Base-by-base conservation (phyloP, 352 stramenopile species). In the Halophytophthora polymorphica region DNA sequence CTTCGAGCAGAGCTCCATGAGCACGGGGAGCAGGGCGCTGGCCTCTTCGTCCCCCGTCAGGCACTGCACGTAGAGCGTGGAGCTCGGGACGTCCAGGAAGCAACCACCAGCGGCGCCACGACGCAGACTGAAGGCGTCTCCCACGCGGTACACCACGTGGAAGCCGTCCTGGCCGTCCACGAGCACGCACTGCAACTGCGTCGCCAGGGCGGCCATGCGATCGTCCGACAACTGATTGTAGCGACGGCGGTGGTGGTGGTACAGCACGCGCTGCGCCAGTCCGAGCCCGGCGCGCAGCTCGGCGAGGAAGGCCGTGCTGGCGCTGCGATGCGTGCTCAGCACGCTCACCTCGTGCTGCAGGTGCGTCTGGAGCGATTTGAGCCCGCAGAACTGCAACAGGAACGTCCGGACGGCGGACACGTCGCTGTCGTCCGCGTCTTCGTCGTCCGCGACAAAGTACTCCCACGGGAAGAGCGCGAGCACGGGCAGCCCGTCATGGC, bases 1-100 rank as follows among this genome's bases (percentile, higher is more conserved):
- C 51, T 83, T 85, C 5, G 65, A 69, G 37, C 63, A 73, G 15
- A 87, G 13, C 31, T 88, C 77, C 51, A 83, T 71, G 28, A 92
- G 56, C 17, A 83, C 66, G 2, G 70, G 42, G 45, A 79, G 88
- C 22, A 88, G 58, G 0, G 28, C 40, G 41, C 45, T 64, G 10
- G 54, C 58, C 56, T 82, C 67, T 36, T 68, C 69, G 12, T 69
- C 56, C 18, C 46, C 50, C n/a, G 50, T 45, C 17, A 51, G 25
- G n/a, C 46, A 51, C 21, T 72, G 50, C 23, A 84, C 44, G 31
- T 83, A 83, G 23, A 83, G 21, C 11, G 58, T 66, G 7, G 40
- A 61, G 2, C 48, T 53, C 15, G 55, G 50, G 17, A 58, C 35
- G 42, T 89, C 76, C 14, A 88, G 28, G 44, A 83, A 87, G 46